Percentiles rank a stretch among this genome's conserved stretches.
Conservation (phyloP, 192 early-diverging fungal species). For the Backusella mclennaniae region DNA sequence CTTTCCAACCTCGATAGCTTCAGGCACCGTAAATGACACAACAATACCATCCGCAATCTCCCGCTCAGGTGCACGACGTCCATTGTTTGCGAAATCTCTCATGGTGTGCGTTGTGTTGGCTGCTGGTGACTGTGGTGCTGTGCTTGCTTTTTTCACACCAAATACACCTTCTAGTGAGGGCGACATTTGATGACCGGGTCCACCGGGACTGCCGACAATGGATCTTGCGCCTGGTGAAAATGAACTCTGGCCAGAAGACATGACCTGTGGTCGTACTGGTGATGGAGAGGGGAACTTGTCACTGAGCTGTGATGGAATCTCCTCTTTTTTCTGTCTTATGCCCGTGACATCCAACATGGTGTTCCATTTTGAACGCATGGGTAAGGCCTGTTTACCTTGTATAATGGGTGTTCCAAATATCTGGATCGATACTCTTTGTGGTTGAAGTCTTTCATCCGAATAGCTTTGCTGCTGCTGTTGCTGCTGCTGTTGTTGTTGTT, state of each 20-base stretch:
- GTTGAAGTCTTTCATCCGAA: conserved; percentile 32
- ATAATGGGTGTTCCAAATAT: conserved; percentile 49
- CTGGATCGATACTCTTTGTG: conserved; percentile 50
- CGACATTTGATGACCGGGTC: background rate
- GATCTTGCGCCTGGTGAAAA: conserved; percentile 29
- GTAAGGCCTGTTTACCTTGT: conserved; percentile 40
- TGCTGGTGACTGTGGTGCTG: background rate
- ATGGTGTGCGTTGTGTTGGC: background rate
- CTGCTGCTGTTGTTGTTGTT: conserved; percentile 1
- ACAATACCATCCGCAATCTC: conserved; percentile 58
- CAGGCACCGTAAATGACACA: conserved; percentile 48
- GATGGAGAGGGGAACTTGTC: background rate
- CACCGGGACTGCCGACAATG: conserved; percentile 24
- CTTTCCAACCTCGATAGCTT: conserved; percentile 44
- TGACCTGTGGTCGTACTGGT: conserved; percentile 3
- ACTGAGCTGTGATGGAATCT: background rate
- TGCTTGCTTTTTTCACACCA: conserved; percentile 2
- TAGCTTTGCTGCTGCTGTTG: background rate
- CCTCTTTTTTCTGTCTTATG: conserved; percentile 34
- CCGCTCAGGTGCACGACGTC: conserved; percentile 35
- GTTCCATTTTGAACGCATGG: conserved; percentile 61
- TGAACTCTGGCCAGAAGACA: conserved; percentile 14
- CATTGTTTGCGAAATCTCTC: background rate
- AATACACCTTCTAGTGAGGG: conserved; percentile 10
- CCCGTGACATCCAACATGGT: conserved; percentile 54